Evolutionary conservation across 208 protist genomes (phyloP), one percentile per base, ranked within the genome.

Genomic region (Trypanosoma scelopori): DNA sequence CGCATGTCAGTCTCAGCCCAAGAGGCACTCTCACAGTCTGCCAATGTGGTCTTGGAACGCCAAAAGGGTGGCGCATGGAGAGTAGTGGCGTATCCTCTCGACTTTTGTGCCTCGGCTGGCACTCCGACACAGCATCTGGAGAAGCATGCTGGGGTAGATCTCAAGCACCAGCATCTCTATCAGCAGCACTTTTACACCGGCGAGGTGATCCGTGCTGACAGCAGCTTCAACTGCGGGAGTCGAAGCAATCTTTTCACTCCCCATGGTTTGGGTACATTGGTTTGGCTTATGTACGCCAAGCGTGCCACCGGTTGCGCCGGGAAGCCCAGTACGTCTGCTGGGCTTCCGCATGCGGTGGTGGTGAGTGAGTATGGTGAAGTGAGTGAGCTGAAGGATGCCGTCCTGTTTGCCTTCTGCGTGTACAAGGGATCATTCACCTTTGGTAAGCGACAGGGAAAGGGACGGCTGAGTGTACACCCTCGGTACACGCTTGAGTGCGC

Each of bases 371-470:
- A 48, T 57, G 71, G 59, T 7, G 71, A 67, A 30, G 45, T 79
- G 25, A 46, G 71, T 7, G 60, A 72, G 1, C 37, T 75, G 22
- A 37, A 50, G 22, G 63, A 55, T 51, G 15, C 45, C 43, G 25
- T 65, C 32, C 13, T 76, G 37, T 18, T 69, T 56, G n/a, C 58
- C 37, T 60, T 69, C 42, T 32, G 43, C 22, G 32, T 81, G 11
- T 90, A 80, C 62, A 78, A 78, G 30, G 84, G 84, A 20, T 7
- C 41, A 3, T 90, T 90, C 62, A 55, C 53, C 4, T 50, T 65
- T 9, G 84, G 84, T 25, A 61, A 30, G 43, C 73, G 71, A 3
- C 67, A 84, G 41, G 84, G 84, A 16, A 67, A 65, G 20, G 84
- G 84, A 16, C 65, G 69, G 12, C 80, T 90, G 9, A 81, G 76